Percentiles rank a stretch among this genome's conserved stretches.
phyloP scores from a whole-genome alignment of 2,329 filamentous ascomycete genomes.

The Talaromyces piceae region DNA sequence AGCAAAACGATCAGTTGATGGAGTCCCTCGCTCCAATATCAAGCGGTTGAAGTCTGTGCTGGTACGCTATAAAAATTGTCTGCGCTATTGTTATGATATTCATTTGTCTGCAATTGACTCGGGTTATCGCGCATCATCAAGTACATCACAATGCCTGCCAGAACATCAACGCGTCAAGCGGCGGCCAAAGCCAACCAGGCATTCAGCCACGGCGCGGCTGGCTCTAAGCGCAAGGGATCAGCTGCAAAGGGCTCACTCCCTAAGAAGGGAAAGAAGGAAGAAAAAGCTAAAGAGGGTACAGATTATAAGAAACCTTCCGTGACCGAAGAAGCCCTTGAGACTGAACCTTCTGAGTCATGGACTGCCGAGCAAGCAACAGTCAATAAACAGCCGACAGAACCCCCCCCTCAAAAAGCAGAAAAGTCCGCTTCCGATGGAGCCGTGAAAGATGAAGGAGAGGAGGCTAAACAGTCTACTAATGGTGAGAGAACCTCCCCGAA shows the following conservation, averaged over 20 bases:
- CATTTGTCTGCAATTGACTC: slow-evolving; percentile 1
- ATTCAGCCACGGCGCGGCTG: slow-evolving; percentile 26
- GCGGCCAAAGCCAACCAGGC: slow-evolving; percentile 39
- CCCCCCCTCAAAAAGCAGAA: slow-evolving; percentile 16
- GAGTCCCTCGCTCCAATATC: not conserved
- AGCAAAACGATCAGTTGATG: not conserved
- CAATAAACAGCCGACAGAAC: slow-evolving; percentile 9
- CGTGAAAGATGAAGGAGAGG: slow-evolving; percentile 11
- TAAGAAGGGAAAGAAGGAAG: slow-evolving; percentile 35
- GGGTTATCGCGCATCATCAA: not conserved
- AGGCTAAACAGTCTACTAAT: slow-evolving; percentile 9
- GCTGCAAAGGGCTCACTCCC: slow-evolving; percentile 18
- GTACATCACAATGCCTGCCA: slow-evolving; percentile 16
- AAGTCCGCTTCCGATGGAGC: slow-evolving; percentile 9
- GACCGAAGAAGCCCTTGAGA: slow-evolving; percentile 13
- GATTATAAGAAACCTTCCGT: slow-evolving; percentile 13
- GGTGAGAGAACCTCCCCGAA: slow-evolving; percentile 3
- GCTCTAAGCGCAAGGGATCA: slow-evolving; percentile 35
- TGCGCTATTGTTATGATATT: slow-evolving; percentile 5
- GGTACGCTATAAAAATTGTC: not conserved
- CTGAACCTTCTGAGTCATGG: slow-evolving; percentile 22
- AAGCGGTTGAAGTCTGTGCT: not conserved
- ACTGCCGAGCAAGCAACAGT: slow-evolving; percentile 9
- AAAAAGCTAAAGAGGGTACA: slow-evolving; percentile 5
- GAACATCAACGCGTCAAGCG: slow-evolving; percentile 37